phyloP scores from a whole-genome alignment of 2,329 filamentous ascomycete species.

The Periconia sp. region DNA sequence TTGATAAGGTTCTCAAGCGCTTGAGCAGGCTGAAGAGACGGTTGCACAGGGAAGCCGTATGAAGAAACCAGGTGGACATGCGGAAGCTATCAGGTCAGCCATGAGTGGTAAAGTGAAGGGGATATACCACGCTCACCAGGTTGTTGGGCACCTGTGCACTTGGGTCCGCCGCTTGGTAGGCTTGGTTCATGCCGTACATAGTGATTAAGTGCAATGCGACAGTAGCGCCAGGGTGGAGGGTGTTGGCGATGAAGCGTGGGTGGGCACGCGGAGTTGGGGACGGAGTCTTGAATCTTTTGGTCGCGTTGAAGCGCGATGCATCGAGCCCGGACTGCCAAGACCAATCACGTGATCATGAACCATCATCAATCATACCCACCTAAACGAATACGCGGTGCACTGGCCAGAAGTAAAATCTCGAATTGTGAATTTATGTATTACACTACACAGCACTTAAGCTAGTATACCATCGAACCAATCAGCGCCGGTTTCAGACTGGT shows the following conservation, averaged over 20 bases:
- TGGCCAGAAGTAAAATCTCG: no score
- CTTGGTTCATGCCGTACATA: conserved; percentile 45
- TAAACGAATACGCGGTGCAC: no score
- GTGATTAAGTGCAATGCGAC: conserved; percentile 30
- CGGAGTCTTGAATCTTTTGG: conserved; percentile 21
- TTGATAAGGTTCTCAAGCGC: conserved; percentile 83
- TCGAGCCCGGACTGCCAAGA: background rate
- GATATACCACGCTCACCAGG: conserved; percentile 30
- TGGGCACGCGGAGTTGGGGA: conserved; percentile 25
- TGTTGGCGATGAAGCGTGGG: conserved; percentile 16
- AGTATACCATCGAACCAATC: no score
- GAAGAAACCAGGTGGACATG: conserved; percentile 91
- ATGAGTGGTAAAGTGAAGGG: conserved; percentile 9
- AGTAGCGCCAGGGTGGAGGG: conserved; percentile 23
- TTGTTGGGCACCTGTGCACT: conserved; percentile 43
- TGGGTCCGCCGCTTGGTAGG: conserved; percentile 38
- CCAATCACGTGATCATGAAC: conserved; percentile 11
- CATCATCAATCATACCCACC: no score
- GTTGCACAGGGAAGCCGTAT: conserved; percentile 77
- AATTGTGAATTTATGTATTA: no score
- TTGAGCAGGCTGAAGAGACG: conserved; percentile 73
- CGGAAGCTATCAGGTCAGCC: conserved; percentile 65
- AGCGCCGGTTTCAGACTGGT: no score
- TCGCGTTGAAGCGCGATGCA: conserved; percentile 24
- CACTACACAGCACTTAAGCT: no score